phyloP scores from a whole-genome alignment of 2,329 filamentous ascomycete species.

The Pseudohalonectria lignicola region DNA sequence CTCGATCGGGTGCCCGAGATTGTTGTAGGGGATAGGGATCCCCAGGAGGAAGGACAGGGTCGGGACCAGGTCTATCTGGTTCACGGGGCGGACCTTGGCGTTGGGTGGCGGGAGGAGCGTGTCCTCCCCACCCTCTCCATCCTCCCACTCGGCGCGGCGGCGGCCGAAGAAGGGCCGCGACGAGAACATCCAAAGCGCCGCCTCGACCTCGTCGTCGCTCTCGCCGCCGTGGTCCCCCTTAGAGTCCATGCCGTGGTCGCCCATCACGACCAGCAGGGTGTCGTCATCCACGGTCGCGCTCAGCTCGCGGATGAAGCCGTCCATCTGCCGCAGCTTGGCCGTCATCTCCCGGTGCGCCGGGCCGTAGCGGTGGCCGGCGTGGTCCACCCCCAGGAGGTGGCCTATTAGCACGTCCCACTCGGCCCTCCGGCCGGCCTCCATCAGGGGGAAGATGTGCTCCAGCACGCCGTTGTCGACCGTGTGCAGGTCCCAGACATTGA shows the following conservation, averaged over 20 bases:
- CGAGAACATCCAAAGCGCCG: constrained; percentile 97
- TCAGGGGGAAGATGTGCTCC: constrained; percentile 77
- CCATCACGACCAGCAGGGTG: constrained; percentile 89
- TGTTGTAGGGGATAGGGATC: constrained; percentile 92
- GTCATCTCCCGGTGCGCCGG: constrained; percentile 89
- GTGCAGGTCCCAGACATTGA: constrained; percentile 96
- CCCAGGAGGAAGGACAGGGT: constrained; percentile 82
- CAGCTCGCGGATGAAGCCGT: constrained; percentile 63
- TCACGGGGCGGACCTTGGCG: constrained; percentile 65
- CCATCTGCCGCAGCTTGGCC: constrained; percentile 85
- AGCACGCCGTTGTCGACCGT: constrained; percentile 94
- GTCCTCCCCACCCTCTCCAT: no score
- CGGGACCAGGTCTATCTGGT: constrained; percentile 91
- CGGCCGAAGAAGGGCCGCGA: constrained; percentile 78
- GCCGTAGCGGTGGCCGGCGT: constrained; percentile 92
- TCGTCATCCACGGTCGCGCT: constrained; percentile 66
- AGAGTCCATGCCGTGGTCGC: constrained; percentile 96
- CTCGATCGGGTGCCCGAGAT: constrained; percentile 82
- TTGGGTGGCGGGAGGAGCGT: constrained; percentile 45
- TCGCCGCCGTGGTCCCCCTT: constrained; percentile 99
- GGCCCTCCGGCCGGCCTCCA: constrained; percentile 50
- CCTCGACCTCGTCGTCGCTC: constrained; percentile 90
- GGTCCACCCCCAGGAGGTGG: constrained; percentile 90
- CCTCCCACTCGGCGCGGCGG: constrained; percentile 43
- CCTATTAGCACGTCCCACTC: constrained; percentile 94